Percentiles rank a stretch among this genome's conserved stretches.
Evolutionary conservation across 768 basidiomycete genomes (phyloP).

Genomic region (Amanita exitialis): DNA sequence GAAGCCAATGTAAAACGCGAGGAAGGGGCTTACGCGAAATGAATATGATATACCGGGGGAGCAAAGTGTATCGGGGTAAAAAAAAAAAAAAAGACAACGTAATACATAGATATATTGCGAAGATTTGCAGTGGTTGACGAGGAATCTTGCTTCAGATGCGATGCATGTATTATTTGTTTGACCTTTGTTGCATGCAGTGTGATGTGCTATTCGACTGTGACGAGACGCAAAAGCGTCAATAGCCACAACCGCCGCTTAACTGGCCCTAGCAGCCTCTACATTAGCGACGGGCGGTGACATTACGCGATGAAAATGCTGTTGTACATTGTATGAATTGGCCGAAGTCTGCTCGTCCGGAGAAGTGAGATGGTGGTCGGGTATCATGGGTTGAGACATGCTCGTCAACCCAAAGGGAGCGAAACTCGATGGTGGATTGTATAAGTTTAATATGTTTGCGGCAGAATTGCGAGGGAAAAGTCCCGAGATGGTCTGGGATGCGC

Average conservation of each 20-base stretch:
- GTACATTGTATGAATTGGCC: constrained; percentile 25
- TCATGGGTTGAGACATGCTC: constrained; percentile 18
- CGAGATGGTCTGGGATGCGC: constrained; percentile 19
- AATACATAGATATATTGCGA: constrained; percentile 22
- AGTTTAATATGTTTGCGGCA: constrained; percentile 15
- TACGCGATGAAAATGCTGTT: constrained; percentile 23
- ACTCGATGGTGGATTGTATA: constrained; percentile 17
- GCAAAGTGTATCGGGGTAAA: constrained; percentile 6
- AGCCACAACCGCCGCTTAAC: constrained; percentile 16
- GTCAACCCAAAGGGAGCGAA: constrained; percentile 27
- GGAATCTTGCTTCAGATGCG: constrained; percentile 9
- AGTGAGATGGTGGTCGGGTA: constrained; percentile 20
- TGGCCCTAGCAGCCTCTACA: constrained; percentile 38
- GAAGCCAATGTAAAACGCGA: constrained; percentile 11
- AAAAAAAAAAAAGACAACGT: constrained; percentile 6
- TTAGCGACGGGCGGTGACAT: constrained; percentile 23
- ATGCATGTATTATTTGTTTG: constrained; percentile 10
- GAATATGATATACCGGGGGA: constrained; percentile 7
- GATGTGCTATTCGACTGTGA: constrained; percentile 15
- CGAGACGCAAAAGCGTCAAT: constrained; percentile 11
- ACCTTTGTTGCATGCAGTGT: constrained; percentile 14
- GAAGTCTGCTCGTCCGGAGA: constrained; percentile 14
- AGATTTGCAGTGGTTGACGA: constrained; percentile 8
- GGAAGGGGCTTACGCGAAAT: constrained; percentile 10
- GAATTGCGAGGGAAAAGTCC: constrained; percentile 24